Evolutionary conservation across 768 basidiomycete genomes (phyloP), one percentile per base, ranked within the genome.

Genomic region (Tricholomella constricta): DNA sequence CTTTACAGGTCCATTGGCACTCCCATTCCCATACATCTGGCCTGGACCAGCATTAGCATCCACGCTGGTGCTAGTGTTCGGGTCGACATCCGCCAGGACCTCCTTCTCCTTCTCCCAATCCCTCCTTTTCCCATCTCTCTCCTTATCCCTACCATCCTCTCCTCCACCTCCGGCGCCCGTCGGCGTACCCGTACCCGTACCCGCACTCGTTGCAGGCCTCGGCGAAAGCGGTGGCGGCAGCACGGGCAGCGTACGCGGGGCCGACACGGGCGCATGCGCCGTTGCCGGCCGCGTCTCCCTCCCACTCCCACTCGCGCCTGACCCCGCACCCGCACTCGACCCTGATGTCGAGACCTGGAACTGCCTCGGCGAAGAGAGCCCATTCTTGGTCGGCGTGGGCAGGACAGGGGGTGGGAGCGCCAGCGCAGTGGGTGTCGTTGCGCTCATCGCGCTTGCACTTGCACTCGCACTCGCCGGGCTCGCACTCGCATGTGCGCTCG

Each of bases 21-120:
- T 40, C 22, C 38, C 52, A 50, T 48, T 64, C 67, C 48, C 17
- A 61, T 66, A 27, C 49, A 64, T 54, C n/a, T n/a, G n/a, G 29
- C 6, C 11, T 6, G 29, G 29, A 6, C 29, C 29, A 29, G 29
- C 29, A 6, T 11, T 11, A 29, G n/a, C n/a, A n/a, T 25, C 15
- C 25, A 9, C 42, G 5, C 6, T 4, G 14, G n/a, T 10, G 50
- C 55, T 52, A 23, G 59, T 58, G 35, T 46, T 46, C 11, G 46
- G 29, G 14, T 43, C 51, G 15, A 29, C 38, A 23, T 53, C 52
- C 20, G 37, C 37, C 15, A 31, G 20, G 11, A 32, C 31, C 36
- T 17, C 38, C 40, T 11, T 3, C 44, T 20, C n/a, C 29, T 17
- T 37, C 42, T 7, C 6, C 35, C 38, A n/a, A 19, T 3, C 22